Base-by-base conservation (phyloP, 257 asterid species). In the Solanum tacnaense region DNA sequence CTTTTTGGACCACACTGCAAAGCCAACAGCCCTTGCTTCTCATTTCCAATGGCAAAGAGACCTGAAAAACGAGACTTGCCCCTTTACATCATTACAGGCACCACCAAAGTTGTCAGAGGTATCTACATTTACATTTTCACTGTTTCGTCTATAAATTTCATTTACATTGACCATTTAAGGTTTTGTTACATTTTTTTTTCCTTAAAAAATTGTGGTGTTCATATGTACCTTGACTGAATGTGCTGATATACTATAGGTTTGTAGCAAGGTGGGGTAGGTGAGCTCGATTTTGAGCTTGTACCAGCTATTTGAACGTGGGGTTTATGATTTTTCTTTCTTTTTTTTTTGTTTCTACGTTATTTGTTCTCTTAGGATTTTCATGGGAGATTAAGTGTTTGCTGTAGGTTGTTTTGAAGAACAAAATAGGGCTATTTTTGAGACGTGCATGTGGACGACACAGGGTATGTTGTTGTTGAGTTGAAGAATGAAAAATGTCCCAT, bases 71-170 rank as follows among this genome's bases (percentile, higher is more conserved):
- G 94, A 25, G 93, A 89, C 60, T 65, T 94, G 82, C 91, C 88
- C 56, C 86, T 89, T 23, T 93, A 90, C 93, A 91, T 91, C 79
- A 92, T 95, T 73, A 89, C 88, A 88, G 96, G 96, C 91, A 90
- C 97, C 68, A 89, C 91, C 89, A 91, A 94, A 85, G 79, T 90
- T 27, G 96, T 95, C 27, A 88, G 89, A 91, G 94, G 98, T 95
- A 92, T 27, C 13, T 39, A 32, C 34, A 6, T 86, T 41, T 12
- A 72, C 83, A 8, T 25, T 38, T 31, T 74, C 27, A 15, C n/a
- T n/a, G 18, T 36, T 74, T 74, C 12, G 9, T 21, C 1, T 38
- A 21, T 20, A 78, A 4, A 44, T 79, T 27, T 12, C 38, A 15
- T 79, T 36, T 79, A 18, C 85, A 25, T 79, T 79, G n/a, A 25